A percentile compares a stretch with the other conserved stretches of the same genome.
Conservation (phyloP, 495 filamentous ascomycete species). For the Daldinia decipiens region DNA sequence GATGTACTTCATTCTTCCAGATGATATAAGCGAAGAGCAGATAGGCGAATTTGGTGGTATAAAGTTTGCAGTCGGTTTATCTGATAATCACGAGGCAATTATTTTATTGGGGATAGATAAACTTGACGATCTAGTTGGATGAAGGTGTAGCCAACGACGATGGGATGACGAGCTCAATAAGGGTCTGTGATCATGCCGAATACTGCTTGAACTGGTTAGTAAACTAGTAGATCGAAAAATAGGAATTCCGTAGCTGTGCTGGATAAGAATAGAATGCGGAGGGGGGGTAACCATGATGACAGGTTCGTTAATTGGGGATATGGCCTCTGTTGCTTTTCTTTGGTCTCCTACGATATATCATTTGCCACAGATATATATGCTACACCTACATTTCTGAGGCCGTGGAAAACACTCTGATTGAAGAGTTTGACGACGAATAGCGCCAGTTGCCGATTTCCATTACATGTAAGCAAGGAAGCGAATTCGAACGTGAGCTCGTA, state of each 20-base stretch:
- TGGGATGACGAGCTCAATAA: neutral
- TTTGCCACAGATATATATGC: neutral
- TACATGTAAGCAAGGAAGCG: neutral
- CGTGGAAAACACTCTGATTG: neutral
- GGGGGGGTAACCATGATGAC: neutral
- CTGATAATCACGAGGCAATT: constrained; percentile 21
- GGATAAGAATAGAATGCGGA: neutral
- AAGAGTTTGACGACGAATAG: neutral
- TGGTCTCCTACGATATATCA: neutral
- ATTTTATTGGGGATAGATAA: constrained; percentile 30
- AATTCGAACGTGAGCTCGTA: neutral
- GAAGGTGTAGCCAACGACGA: neutral
- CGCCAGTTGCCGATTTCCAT: neutral
- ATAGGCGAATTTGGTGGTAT: constrained; percentile 32
- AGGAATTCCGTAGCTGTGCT: neutral
- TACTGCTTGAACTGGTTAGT: too few species aligned
- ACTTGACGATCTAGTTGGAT: constrained; percentile 4
- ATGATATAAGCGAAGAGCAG: constrained; percentile 12
- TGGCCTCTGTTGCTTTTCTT: neutral
- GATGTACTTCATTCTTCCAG: constrained; percentile 29
- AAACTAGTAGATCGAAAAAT: neutral
- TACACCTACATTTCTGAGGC: neutral
- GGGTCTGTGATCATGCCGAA: too few species aligned
- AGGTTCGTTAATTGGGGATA: neutral
- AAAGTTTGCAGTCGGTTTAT: constrained; percentile 35